Conservation (phyloP, 2,329 filamentous ascomycete species). For the Colletotrichum tofieldiae region DNA sequence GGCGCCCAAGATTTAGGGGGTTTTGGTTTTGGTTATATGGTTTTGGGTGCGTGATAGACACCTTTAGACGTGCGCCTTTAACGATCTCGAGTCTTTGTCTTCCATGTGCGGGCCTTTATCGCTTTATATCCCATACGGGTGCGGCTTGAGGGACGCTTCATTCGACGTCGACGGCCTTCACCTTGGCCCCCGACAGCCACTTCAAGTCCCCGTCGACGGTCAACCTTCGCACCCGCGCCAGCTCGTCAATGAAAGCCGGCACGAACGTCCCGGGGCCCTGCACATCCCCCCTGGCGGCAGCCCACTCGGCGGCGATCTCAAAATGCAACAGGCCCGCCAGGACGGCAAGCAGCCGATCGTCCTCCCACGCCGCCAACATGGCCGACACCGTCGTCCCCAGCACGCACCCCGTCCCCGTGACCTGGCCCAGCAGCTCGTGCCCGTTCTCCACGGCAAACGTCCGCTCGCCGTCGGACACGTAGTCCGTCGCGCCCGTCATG, state of each 20-base stretch:
- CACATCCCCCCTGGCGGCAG: constrained; percentile 76
- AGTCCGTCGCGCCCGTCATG: constrained; percentile 85
- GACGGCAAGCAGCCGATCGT: constrained; percentile 80
- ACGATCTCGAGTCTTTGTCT: neutral
- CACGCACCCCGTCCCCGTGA: constrained; percentile 89
- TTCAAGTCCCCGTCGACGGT: constrained; percentile 62
- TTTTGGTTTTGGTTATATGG: neutral
- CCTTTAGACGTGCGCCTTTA: neutral
- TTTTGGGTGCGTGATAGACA: neutral
- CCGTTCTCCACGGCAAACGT: constrained; percentile 83
- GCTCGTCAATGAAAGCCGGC: constrained; percentile 85
- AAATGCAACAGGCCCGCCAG: constrained; percentile 83
- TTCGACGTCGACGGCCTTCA: constrained; percentile 57
- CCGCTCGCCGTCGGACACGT: constrained; percentile 80
- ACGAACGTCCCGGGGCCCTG: constrained; percentile 89
- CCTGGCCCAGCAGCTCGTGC: constrained; percentile 76
- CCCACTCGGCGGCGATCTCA: constrained; percentile 80
- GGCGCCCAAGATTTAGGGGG: constrained; percentile 71
- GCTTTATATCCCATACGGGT: neutral
- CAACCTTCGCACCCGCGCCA: constrained; percentile 66
- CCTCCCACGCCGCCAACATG: constrained; percentile 74
- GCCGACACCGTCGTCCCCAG: constrained; percentile 87
- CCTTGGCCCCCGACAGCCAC: constrained; percentile 69
- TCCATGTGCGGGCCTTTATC: neutral
- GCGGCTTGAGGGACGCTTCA: neutral